Evolutionary conservation across 2,329 filamentous ascomycete species (phyloP), one percentile per base, ranked within the genome.

Genomic region (Aspergillus sp.): DNA sequence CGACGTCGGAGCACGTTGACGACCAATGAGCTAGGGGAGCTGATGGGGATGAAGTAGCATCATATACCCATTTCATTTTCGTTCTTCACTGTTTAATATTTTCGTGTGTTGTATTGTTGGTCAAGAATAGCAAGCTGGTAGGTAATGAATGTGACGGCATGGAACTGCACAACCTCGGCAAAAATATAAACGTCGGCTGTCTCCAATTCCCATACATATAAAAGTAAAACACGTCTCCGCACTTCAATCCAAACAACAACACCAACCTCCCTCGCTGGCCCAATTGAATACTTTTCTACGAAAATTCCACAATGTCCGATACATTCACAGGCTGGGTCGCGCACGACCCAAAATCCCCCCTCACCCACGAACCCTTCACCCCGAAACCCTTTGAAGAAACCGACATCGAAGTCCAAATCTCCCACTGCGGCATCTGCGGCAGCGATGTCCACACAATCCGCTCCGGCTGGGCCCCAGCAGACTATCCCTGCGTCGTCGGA

Each of bases 381-480:
- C 75, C 76, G 3, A 78, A 78, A 55, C 70, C 73, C 11, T 78
- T 75, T 58, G 80, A 84, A 19, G 84, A 87, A 66, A 82, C 78
- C n/a, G 86, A 89, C 61, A 76, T 90, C 54, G 86, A 89, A 66
- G 86, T 90, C 64, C 78, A 83, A 66, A 75, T 90, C 62, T 82
- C 84, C 3, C 85, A 88, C 75, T 88, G 85, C 66, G 86, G 86
- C 50, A 82, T 89, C 65, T 89, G 86, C 70, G 86, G 85, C 59
- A 82, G 83, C 8, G 86, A 88, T 60, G 59, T 87, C 14, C 85
- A 88, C 72, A 81, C 76, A 4, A 75, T 88, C 3, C 77, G 80
- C 39, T 83, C 82, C 2, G 85, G 74, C 63, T 78, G 73, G 77
- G 72, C 63, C 2, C 72, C 73, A 12, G 63, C 73, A 3, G 67